Base-by-base conservation (phyloP, 1,139 yeast genomes). In the Meyerozyma elateridarum region DNA sequence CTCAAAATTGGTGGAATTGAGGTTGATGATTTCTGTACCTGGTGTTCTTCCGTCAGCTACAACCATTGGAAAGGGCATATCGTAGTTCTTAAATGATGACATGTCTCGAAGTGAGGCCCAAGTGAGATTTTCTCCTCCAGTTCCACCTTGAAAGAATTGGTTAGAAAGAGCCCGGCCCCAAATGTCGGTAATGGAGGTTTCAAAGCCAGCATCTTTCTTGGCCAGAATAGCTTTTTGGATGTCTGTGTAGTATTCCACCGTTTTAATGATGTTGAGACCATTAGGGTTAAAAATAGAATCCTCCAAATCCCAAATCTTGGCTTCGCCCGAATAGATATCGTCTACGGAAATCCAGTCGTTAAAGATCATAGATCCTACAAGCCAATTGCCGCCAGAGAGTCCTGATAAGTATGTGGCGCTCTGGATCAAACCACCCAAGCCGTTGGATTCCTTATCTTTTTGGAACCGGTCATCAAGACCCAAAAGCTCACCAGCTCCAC, bases 131-230 rank as follows among this genome's bases (percentile, higher is more conserved):
- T 73, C 79, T 35, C 84, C 85, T 35, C 73, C 75, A 22, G 69
- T 53, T 31, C 65, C 61, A 35, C 65, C 64, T 37, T 80, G 64
- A 51, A 88, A 78, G 52, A 82, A 81, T 57, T 85, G 94, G 49
- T 80, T 74, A 1, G 93, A 74, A 33, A 88, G 64, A 1, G 87
- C 81, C 50, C 95, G 68, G n/a, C 93, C 94, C 96, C 96, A 89
- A 40, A 84, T 73, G 61, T 88, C 96, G n/a, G 96, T 87, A 35
- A 89, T 48, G 5, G 89, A 76, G 20, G 79, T 63, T 33, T 81
- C 79, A 57, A 71, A 89, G 2, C 95, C 96, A 1, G 95, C 95
- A 25, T 76, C 66, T 37, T 64, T 59, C 57, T 89, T 88, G 27
- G 48, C 77, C 17, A 71, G 64, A 19, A 83, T 62, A 30, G 75